These are phyloP conservation scores for Neopestalotiopsis rosae DNA, from an alignment of 2,329 filamentous ascomycete genomes.

Conservation along the genomic window DNA sequence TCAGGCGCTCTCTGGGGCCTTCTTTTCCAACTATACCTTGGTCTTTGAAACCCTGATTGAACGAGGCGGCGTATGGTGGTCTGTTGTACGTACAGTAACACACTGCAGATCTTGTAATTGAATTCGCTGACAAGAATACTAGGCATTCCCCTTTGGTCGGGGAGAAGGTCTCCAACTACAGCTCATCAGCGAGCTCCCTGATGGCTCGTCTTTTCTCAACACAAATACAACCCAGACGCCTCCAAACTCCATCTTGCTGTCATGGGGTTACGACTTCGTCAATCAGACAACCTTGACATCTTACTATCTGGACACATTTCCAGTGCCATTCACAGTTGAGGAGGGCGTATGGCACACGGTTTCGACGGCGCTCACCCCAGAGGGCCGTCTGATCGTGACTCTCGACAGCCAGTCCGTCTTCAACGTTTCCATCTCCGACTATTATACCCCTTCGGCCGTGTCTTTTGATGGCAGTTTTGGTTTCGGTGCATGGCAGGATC, in stretches of 20 bases:
- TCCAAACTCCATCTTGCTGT: slow-evolving; percentile 40
- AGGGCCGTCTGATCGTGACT: slow-evolving; percentile 33
- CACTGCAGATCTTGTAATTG: not conserved
- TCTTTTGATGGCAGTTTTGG: slow-evolving; percentile 40
- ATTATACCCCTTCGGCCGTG: slow-evolving; percentile 19
- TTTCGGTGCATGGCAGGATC: slow-evolving; percentile 47
- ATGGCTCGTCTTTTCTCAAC: slow-evolving; percentile 35
- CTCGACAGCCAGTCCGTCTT: slow-evolving; percentile 31
- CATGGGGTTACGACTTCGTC: slow-evolving; percentile 39
- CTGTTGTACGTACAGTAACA: slow-evolving; percentile 29
- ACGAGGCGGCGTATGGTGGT: slow-evolving; percentile 44
- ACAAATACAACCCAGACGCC: slow-evolving; percentile 39
- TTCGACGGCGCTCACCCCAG: slow-evolving; percentile 35
- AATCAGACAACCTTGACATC: slow-evolving; percentile 41
- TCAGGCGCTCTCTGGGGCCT: slow-evolving; percentile 28
- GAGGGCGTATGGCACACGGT: slow-evolving; percentile 44
- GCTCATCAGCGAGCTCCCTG: slow-evolving; percentile 30
- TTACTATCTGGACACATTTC: slow-evolving; percentile 32
- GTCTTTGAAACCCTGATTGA: slow-evolving; percentile 43
- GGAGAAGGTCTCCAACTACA: slow-evolving; percentile 26
- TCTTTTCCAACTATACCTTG: slow-evolving; percentile 41
- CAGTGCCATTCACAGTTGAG: slow-evolving; percentile 31
- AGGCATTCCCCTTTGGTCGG: slow-evolving; percentile 11
- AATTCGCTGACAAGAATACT: slow-evolving; percentile 21
- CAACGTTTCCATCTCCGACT: slow-evolving; percentile 21